Evolutionary conservation across 768 basidiomycete genomes (phyloP).

Genomic region (Cubamyces sp.): DNA sequence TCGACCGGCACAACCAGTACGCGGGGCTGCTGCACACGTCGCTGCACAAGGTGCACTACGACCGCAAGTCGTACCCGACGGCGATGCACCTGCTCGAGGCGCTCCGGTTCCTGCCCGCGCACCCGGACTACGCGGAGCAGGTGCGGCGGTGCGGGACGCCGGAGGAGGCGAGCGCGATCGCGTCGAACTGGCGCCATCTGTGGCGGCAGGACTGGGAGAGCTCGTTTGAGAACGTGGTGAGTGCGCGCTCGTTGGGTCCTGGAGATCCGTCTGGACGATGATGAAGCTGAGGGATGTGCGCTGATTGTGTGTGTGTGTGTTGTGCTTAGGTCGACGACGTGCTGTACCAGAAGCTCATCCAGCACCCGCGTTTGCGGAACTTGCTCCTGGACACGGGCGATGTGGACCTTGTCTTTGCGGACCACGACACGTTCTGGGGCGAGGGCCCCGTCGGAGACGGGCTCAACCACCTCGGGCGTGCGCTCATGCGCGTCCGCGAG

Average conservation of each 20-base stretch:
- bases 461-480: slow-evolving; percentile 64
- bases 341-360: slow-evolving; percentile 67
- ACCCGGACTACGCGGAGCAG: slow-evolving; percentile 55
- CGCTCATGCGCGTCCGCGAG: slow-evolving; percentile 59
- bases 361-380: slow-evolving; percentile 62
- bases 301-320: neutral
- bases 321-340: slow-evolving; percentile 66
- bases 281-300: slow-evolving; percentile 2
- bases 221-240: slow-evolving; percentile 50
- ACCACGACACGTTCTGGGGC: slow-evolving; percentile 68
- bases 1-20: slow-evolving; percentile 34
- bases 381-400: slow-evolving; percentile 59
- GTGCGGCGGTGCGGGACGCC: slow-evolving; percentile 52
- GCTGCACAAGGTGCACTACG: slow-evolving; percentile 60
- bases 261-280: neutral
- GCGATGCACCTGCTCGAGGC: slow-evolving; percentile 81
- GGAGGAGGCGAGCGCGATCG: slow-evolving; percentile 44
- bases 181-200: slow-evolving; percentile 34
- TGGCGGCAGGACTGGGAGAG: slow-evolving; percentile 63
- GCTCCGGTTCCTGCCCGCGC: slow-evolving; percentile 60
- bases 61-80: slow-evolving; percentile 61
- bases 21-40: slow-evolving; percentile 69
- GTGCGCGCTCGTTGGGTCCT: slow-evolving; percentile 28
- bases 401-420: slow-evolving; percentile 41
- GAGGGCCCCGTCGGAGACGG: slow-evolving; percentile 54